Conservation (phyloP, 345 rosid genomes). For the Salix caprea region DNA sequence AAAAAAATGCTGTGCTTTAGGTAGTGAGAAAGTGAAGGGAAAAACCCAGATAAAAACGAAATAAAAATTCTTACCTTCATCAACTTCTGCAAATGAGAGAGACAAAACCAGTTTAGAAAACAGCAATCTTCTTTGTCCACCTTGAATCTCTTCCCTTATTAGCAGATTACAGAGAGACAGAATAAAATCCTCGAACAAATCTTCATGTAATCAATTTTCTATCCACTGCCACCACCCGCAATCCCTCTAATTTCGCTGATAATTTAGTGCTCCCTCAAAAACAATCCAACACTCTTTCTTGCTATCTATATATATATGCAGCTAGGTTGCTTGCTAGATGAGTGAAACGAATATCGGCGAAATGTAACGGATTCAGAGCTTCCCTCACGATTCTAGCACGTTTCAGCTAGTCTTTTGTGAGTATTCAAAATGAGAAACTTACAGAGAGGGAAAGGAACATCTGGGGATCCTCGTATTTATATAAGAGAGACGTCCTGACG, state of each 20-base stretch:
- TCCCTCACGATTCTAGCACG: background rate
- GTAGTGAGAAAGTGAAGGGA: background rate
- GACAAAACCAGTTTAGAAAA: background rate
- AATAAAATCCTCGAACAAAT: background rate
- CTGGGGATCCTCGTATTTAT: slow-evolving; percentile 28
- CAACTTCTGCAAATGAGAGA: background rate
- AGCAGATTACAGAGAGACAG: background rate
- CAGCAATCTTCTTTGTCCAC: background rate
- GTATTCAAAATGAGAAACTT: background rate
- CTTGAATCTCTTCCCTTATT: background rate
- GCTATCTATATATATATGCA: background rate
- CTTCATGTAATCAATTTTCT: slow-evolving; percentile 9
- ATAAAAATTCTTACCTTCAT: background rate
- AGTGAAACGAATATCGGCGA: background rate
- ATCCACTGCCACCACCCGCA: background rate
- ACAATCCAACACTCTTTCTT: background rate
- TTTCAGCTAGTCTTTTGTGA: background rate
- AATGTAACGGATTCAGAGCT: background rate
- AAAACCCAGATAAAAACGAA: background rate
- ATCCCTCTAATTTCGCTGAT: slow-evolving; percentile 3
- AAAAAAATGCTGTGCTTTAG: background rate
- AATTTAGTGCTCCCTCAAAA: background rate
- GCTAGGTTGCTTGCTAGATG: background rate
- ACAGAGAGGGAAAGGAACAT: slow-evolving; percentile 29
- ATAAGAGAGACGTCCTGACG: slow-evolving; percentile 34